A percentile compares a stretch with the other conserved stretches of the same genome.
These are phyloP conservation scores for Vitis hybrid DNA, from an alignment of 177 flowering plant genomes.

Conservation along the genomic window DNA sequence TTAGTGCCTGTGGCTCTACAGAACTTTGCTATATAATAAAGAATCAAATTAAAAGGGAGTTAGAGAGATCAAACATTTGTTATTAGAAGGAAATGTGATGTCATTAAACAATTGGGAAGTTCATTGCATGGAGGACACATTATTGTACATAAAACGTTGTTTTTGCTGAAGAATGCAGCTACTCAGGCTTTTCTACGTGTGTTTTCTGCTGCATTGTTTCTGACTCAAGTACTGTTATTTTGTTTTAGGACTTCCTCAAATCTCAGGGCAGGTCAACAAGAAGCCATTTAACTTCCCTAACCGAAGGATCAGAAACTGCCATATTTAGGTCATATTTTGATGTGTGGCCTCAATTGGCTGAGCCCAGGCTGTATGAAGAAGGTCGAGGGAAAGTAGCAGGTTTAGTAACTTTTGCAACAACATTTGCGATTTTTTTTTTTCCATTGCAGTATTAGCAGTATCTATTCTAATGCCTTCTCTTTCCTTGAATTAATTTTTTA, in stretches of 20 bases:
- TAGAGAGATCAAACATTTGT: no score
- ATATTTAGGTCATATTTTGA: slow-evolving; percentile 50
- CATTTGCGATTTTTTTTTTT: background rate
- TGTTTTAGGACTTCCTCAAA: slow-evolving; percentile 50
- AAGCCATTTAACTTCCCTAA: slow-evolving; percentile 41
- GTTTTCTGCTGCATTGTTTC: background rate
- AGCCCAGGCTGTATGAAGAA: slow-evolving; percentile 52
- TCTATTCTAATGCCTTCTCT: background rate
- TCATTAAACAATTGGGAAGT: background rate
- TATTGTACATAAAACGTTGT: background rate
- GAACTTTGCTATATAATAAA: no score
- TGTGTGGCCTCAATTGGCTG: slow-evolving; percentile 51
- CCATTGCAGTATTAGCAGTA: background rate
- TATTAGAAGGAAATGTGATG: background rate
- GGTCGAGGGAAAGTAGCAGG: slow-evolving; percentile 86
- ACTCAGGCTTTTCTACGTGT: background rate
- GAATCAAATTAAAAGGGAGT: no score
- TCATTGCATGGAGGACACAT: background rate
- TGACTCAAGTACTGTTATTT: slow-evolving; percentile 2
- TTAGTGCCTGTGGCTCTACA: no score
- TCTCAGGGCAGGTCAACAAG: slow-evolving; percentile 50
- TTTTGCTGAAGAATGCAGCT: slow-evolving; percentile 1
- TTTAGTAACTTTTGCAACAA: slow-evolving; percentile 21
- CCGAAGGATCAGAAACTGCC: slow-evolving; percentile 66
- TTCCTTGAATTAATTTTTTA: background rate